phyloP scores from a whole-genome alignment of 1,284 basidiomycete species.

The Puccinia triticina region DNA sequence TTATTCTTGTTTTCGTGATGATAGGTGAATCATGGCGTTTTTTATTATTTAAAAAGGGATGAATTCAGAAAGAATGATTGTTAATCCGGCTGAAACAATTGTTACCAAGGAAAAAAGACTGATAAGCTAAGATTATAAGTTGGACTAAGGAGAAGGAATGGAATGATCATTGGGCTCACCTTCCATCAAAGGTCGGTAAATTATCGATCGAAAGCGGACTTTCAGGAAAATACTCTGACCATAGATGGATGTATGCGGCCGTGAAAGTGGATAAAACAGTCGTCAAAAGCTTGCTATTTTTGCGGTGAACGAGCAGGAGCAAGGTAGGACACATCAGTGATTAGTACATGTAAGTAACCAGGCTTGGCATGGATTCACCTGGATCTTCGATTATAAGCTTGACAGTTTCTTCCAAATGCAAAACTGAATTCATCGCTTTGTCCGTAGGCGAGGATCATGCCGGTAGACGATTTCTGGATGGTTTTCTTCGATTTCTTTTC shows the following conservation, averaged over 20 bases:
- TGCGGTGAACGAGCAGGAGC: not conserved
- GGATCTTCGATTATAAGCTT: conserved; percentile 39
- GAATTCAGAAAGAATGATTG: not conserved
- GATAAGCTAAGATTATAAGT: not conserved
- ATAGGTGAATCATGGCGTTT: not conserved
- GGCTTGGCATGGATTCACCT: conserved; percentile 3
- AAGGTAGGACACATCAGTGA: not conserved
- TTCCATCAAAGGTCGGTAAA: conserved; percentile 88
- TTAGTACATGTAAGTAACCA: not conserved
- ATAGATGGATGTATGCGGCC: conserved; percentile 84
- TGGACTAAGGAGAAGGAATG: not conserved
- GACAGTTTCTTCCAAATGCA: conserved; percentile 54
- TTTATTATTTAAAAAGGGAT: not conserved
- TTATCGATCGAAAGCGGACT: conserved; percentile 67
- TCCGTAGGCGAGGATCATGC: conserved; percentile 84
- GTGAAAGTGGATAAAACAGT: conserved; percentile 90
- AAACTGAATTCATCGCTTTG: conserved; percentile 97
- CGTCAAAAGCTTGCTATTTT: conserved; percentile 78
- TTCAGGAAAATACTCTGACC: conserved; percentile 77
- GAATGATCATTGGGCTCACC: conserved; percentile 50
- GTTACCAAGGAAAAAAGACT: not conserved
- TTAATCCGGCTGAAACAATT: not conserved
- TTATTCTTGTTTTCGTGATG: conserved; percentile 64
- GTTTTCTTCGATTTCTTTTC: not conserved
- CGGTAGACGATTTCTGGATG: conserved; percentile 13